These are phyloP conservation scores for Neurospora sp. DNA, from an alignment of 2,329 filamentous ascomycete species.

Conservation along the genomic window DNA sequence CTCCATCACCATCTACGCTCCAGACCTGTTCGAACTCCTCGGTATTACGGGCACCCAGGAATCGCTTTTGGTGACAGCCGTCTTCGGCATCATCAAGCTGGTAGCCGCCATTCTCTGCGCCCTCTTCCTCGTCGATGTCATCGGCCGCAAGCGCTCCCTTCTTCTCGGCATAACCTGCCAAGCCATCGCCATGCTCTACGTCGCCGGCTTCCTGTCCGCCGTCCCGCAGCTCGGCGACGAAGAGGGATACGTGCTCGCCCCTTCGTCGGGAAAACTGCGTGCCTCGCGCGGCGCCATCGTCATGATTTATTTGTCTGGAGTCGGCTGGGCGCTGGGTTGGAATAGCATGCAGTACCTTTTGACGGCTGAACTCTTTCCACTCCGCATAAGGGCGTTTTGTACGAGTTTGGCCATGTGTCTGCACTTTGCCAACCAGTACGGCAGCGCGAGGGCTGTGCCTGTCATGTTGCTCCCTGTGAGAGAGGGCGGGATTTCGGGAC, in stretches of 20 bases:
- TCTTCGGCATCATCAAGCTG: constrained; percentile 70
- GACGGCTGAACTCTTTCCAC: constrained; percentile 67
- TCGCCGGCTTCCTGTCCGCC: constrained; percentile 51
- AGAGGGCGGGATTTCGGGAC: constrained; percentile 40
- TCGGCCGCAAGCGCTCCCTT: constrained; percentile 62
- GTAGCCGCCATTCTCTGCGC: constrained; percentile 57
- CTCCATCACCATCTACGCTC: constrained; percentile 67
- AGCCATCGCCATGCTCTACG: constrained; percentile 50
- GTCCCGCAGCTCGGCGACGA: constrained; percentile 47
- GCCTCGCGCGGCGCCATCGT: constrained; percentile 59
- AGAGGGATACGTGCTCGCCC: constrained; percentile 36
- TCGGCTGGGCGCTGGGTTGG: constrained; percentile 63
- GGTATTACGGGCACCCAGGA: constrained; percentile 59
- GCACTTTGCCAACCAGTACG: constrained; percentile 72
- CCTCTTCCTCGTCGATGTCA: constrained; percentile 68
- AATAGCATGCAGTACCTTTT: constrained; percentile 72
- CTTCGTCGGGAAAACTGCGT: constrained; percentile 30
- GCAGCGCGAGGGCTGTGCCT: constrained; percentile 64
- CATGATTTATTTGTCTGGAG: constrained; percentile 62
- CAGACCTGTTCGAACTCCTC: constrained; percentile 61
- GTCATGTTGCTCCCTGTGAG: constrained; percentile 52
- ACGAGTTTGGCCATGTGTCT: constrained; percentile 67
- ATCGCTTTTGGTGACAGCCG: constrained; percentile 60
- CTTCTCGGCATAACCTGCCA: constrained; percentile 51
- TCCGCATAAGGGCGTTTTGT: constrained; percentile 60